phyloP scores from a whole-genome alignment of 2,329 filamentous ascomycete species.

The Stachybotrys elegans region DNA sequence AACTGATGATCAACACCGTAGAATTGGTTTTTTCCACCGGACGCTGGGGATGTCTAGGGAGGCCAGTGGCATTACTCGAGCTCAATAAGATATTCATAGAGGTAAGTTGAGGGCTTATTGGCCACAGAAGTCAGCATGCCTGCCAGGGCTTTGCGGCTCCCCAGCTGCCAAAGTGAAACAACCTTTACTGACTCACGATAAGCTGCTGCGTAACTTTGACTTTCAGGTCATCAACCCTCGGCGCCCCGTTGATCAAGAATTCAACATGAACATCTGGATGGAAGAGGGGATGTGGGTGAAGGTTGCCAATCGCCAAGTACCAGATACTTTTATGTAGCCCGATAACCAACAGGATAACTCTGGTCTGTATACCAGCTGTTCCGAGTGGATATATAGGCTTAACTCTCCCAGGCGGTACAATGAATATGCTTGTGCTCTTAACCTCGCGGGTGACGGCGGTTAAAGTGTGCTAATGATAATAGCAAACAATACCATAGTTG shows the following conservation, averaged over 20 bases:
- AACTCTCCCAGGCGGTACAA: too few relatives aligned
- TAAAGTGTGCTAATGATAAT: too few relatives aligned
- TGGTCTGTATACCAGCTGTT: too few relatives aligned
- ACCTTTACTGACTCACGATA: not conserved
- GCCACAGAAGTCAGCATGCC: not conserved
- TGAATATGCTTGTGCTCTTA: too few relatives aligned
- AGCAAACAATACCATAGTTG: too few relatives aligned
- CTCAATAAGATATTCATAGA: constrained; percentile 35
- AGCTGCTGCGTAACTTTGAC: constrained; percentile 1
- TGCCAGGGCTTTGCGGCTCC: not conserved
- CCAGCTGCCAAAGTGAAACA: not conserved
- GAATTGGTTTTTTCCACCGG: not conserved
- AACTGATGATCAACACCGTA: not conserved
- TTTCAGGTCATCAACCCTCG: not conserved
- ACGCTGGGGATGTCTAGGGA: constrained; percentile 20
- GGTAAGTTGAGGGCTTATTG: constrained; percentile 27
- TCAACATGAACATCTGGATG: not conserved
- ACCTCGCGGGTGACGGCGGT: too few relatives aligned
- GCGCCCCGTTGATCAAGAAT: not conserved
- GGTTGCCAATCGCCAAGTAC: not conserved
- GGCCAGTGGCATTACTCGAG: constrained; percentile 34
- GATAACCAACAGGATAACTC: too few relatives aligned
- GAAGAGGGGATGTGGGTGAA: constrained; percentile 1
- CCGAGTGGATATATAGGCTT: too few relatives aligned
- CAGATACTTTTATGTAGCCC: too few relatives aligned